Percentiles rank a stretch among this genome's conserved stretches.
Conservation (phyloP, 164 flowering plant species). For the Tetrastigma voinierianum region DNA sequence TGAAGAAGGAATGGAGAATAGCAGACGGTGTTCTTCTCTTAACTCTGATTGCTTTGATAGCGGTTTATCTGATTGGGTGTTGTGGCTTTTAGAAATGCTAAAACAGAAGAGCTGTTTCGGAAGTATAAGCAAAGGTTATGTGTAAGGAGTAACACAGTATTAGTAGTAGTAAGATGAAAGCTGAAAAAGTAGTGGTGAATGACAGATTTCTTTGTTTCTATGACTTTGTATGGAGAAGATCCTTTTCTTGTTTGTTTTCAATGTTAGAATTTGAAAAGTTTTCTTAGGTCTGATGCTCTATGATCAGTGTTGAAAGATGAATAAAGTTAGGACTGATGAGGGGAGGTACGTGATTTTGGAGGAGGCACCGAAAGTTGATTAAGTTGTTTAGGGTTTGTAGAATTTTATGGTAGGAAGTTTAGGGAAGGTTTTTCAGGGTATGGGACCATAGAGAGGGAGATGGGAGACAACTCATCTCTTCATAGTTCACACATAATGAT, state of each 20-base stretch:
- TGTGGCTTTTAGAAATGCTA: conserved; percentile 90
- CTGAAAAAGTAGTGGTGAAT: too few relatives aligned
- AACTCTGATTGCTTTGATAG: conserved; percentile 64
- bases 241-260: too few relatives aligned
- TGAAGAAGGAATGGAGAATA: conserved; percentile 76
- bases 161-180: too few relatives aligned
- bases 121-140: conserved; percentile 83
- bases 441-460: too few relatives aligned
- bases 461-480: too few relatives aligned
- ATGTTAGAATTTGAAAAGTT: neutral
- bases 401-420: too few relatives aligned
- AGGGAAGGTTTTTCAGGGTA: too few relatives aligned
- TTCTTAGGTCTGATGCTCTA: conserved; percentile 1
- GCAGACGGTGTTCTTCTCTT: conserved; percentile 63
- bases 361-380: conserved; percentile 20
- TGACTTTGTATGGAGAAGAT: neutral
- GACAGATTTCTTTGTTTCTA: neutral
- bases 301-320: conserved; percentile 4
- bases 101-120: conserved; percentile 79
- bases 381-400: too few relatives aligned
- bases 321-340: neutral
- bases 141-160: conserved; percentile 11
- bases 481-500: too few relatives aligned
- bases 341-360: conserved; percentile 12
- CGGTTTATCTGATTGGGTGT: conserved; percentile 70